These are phyloP conservation scores for Podospora appendiculata DNA, from an alignment of 495 filamentous ascomycete species.

Conservation along the genomic window DNA sequence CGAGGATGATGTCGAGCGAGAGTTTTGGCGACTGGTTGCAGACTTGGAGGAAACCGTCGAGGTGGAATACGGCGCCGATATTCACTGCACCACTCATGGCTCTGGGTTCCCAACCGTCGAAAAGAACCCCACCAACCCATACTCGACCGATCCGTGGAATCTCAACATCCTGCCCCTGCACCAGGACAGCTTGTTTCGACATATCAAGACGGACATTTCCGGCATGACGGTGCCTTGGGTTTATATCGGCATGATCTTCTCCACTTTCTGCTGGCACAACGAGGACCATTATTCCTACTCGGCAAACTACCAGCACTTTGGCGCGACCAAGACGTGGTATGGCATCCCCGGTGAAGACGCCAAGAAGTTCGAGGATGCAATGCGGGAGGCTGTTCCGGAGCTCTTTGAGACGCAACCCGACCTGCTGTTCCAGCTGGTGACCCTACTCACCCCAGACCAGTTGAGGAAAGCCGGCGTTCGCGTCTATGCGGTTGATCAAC, in stretches of 20 bases:
- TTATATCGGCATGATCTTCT: slow-evolving; percentile 99
- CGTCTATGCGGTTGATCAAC: slow-evolving; percentile 88
- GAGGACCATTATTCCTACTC: slow-evolving; percentile 98
- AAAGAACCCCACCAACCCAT: slow-evolving; percentile 75
- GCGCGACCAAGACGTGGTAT: slow-evolving; percentile 98
- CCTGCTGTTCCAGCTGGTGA: slow-evolving; percentile 93
- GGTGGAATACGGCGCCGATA: slow-evolving; percentile 97
- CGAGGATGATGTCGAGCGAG: slow-evolving; percentile 92
- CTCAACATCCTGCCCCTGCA: slow-evolving; percentile 89
- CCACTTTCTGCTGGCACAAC: slow-evolving; percentile 99
- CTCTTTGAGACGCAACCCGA: slow-evolving; percentile 96
- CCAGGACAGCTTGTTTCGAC: slow-evolving; percentile 84
- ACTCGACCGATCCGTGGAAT: slow-evolving; percentile 91
- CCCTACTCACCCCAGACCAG: slow-evolving; percentile 86
- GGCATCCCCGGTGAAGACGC: slow-evolving; percentile 92
- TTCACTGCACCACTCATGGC: slow-evolving; percentile 96
- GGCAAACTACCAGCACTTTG: slow-evolving; percentile 97
- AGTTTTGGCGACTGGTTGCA: slow-evolving; percentile 94
- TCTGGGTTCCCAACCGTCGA: slow-evolving; percentile 97
- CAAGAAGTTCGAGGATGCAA: slow-evolving; percentile 88
- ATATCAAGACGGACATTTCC: slow-evolving; percentile 98
- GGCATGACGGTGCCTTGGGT: slow-evolving; percentile 99
- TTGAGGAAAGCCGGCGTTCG: slow-evolving; percentile 90
- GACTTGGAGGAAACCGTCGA: slow-evolving; percentile 92
- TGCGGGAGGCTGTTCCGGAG: slow-evolving; percentile 91